A percentile compares a stretch with the other conserved stretches of the same genome.
Evolutionary conservation across 371 early-diverging fungal species (phyloP).

Genomic region (Mucor plumbeus): DNA sequence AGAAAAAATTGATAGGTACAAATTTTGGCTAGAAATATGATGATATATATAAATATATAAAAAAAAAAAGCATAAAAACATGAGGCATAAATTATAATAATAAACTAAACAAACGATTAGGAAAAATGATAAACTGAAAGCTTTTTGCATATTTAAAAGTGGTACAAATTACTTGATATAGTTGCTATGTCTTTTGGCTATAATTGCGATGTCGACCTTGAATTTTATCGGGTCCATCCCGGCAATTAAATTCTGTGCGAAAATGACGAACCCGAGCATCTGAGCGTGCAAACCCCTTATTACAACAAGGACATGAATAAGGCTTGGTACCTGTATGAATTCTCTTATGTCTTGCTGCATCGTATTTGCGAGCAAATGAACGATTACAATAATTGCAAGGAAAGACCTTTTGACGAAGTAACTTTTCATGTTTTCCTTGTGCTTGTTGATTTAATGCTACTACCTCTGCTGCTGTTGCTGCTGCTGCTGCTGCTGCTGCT

Average conservation of each 20-base stretch:
- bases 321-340: constrained; percentile 71
- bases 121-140: background rate
- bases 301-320: constrained; percentile 61
- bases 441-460: background rate
- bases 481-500: too few species aligned
- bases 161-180: background rate
- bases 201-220: background rate
- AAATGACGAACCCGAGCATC: constrained; percentile 68
- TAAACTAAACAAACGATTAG: background rate
- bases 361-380: constrained; percentile 50
- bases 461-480: background rate
- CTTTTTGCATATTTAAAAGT: background rate
- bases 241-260: constrained; percentile 48
- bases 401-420: constrained; percentile 4
- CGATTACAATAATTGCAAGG: constrained; percentile 13
- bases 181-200: background rate
- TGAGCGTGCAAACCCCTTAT: constrained; percentile 66
- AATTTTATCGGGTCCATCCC: constrained; percentile 23
- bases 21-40: background rate
- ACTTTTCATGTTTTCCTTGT: constrained; percentile 34
- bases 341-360: constrained; percentile 48
- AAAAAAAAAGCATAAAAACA: constrained; percentile 4
- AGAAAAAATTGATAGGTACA: background rate
- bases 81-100: background rate
- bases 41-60: background rate